A percentile compares a stretch with the other conserved stretches of the same genome.
These are phyloP conservation scores for Malassezia arunalokei DNA, from an alignment of 1,284 basidiomycete species.

Conservation along the genomic window DNA sequence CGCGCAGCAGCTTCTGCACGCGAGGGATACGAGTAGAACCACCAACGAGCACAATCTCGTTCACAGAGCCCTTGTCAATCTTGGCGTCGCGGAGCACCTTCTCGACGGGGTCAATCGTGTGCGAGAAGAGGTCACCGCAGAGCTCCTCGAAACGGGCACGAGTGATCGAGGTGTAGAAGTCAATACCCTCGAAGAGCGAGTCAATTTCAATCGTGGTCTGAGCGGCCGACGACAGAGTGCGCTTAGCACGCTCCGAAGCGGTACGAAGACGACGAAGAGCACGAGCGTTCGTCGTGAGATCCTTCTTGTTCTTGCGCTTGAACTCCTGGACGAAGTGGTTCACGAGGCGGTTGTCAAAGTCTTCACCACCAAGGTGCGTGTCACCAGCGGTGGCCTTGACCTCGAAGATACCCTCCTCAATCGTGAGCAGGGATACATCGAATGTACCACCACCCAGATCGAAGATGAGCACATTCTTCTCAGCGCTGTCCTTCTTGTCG, in stretches of 20 bases:
- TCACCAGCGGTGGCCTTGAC: slow-evolving; percentile 98
- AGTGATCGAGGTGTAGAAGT: slow-evolving; percentile 96
- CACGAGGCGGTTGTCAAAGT: slow-evolving; percentile 91
- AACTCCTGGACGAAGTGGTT: slow-evolving; percentile 97
- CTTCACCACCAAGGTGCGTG: slow-evolving; percentile 96
- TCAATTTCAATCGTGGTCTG: slow-evolving; percentile 97
- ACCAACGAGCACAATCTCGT: slow-evolving; percentile 95
- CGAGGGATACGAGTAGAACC: slow-evolving; percentile 97
- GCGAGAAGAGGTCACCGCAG: slow-evolving; percentile 91
- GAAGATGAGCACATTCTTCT: slow-evolving; percentile 91
- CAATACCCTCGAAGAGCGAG: slow-evolving; percentile 92
- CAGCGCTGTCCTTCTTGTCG: slow-evolving; percentile 66
- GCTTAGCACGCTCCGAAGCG: slow-evolving; percentile 97
- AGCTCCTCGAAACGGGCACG: slow-evolving; percentile 98
- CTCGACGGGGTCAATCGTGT: slow-evolving; percentile 93
- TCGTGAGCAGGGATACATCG: slow-evolving; percentile 94
- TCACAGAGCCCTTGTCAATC: slow-evolving; percentile 78
- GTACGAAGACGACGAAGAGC: slow-evolving; percentile 93
- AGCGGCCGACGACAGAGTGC: slow-evolving; percentile 88
- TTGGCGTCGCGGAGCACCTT: slow-evolving; percentile 96
- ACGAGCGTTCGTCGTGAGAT: slow-evolving; percentile 81
- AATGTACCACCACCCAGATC: slow-evolving; percentile 98
- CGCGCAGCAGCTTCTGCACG: slow-evolving; percentile 92
- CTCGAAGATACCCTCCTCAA: slow-evolving; percentile 97
- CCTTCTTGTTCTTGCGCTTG: slow-evolving; percentile 98